Evolutionary conservation across 2,329 filamentous ascomycete species (phyloP).

Genomic region (Biscogniauxia mediterranea): DNA sequence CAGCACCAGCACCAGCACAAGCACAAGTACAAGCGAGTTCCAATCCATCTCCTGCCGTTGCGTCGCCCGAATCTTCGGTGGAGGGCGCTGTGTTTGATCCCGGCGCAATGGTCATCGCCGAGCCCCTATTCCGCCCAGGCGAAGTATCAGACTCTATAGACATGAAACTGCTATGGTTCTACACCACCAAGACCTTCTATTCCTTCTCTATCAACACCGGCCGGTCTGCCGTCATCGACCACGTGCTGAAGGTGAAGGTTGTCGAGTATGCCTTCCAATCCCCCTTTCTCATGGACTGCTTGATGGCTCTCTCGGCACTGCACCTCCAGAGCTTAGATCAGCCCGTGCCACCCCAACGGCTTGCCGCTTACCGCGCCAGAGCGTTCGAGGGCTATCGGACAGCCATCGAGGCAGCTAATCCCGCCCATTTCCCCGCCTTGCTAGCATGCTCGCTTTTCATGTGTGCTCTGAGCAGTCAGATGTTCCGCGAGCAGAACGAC

Average conservation of each 20-base stretch:
- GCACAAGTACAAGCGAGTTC: neutral
- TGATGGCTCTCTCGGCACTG: constrained; percentile 51
- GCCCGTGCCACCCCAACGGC: constrained; percentile 38
- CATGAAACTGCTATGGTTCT: constrained; percentile 57
- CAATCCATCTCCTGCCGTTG: neutral
- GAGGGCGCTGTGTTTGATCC: constrained; percentile 1
- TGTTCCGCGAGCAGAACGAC: constrained; percentile 47
- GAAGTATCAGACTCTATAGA: constrained; percentile 39
- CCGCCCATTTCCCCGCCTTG: constrained; percentile 48
- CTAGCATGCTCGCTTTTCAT: constrained; percentile 51
- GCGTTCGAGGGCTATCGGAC: constrained; percentile 51
- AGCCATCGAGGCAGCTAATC: constrained; percentile 48
- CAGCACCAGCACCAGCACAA: constrained; percentile 6
- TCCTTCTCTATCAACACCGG: constrained; percentile 45
- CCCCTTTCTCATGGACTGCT: constrained; percentile 54
- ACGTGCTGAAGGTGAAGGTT: constrained; percentile 45
- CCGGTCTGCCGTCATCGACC: constrained; percentile 35
- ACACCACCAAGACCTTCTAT: constrained; percentile 44
- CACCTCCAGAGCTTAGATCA: constrained; percentile 45
- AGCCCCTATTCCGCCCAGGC: constrained; percentile 37
- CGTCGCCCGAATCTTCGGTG: constrained; percentile 5
- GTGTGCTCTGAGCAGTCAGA: constrained; percentile 48
- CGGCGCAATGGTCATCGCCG: constrained; percentile 10
- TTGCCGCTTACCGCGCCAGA: constrained; percentile 45
- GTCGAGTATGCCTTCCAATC: constrained; percentile 50